Evolutionary conservation across 768 basidiomycete genomes (phyloP).

Genomic region (Xerocomus spinulosus): DNA sequence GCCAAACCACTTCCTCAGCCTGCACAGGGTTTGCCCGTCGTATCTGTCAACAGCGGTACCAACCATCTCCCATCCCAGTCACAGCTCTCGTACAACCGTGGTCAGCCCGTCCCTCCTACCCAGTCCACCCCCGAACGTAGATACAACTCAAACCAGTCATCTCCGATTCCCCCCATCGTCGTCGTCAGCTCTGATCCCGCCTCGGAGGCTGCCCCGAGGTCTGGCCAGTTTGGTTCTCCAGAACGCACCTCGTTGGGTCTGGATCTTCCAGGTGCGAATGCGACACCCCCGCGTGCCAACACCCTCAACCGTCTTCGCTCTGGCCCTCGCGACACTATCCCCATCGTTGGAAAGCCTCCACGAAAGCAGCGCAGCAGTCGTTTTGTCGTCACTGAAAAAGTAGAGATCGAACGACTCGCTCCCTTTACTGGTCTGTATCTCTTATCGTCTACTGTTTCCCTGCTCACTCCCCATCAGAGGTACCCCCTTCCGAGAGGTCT

Average conservation of each 20-base stretch:
- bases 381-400: constrained; percentile 93
- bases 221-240: constrained; percentile 39
- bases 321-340: constrained; percentile 93
- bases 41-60: constrained; percentile 32
- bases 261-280: constrained; percentile 41
- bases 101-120: constrained; percentile 38
- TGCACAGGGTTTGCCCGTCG: constrained; percentile 33
- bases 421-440: constrained; percentile 67
- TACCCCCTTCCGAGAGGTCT: constrained; percentile 79
- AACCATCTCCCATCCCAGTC: constrained; percentile 42
- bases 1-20: constrained; percentile 61
- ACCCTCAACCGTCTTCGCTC: constrained; percentile 72
- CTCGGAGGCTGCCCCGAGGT: constrained; percentile 42
- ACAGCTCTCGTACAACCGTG: constrained; percentile 38
- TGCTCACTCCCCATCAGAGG: constrained; percentile 51
- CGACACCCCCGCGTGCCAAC: constrained; percentile 61
- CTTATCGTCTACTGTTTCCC: constrained; percentile 1
- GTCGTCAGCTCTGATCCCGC: constrained; percentile 75
- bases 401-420: constrained; percentile 92
- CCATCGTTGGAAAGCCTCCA: constrained; percentile 92
- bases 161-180: constrained; percentile 75
- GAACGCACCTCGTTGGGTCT: constrained; percentile 46
- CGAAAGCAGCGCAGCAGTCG: constrained; percentile 96
- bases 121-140: constrained; percentile 55
- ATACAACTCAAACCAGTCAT: constrained; percentile 37